phyloP scores from a whole-genome alignment of 164 flowering plant genomes.

The Macadamia tetraphylla region DNA sequence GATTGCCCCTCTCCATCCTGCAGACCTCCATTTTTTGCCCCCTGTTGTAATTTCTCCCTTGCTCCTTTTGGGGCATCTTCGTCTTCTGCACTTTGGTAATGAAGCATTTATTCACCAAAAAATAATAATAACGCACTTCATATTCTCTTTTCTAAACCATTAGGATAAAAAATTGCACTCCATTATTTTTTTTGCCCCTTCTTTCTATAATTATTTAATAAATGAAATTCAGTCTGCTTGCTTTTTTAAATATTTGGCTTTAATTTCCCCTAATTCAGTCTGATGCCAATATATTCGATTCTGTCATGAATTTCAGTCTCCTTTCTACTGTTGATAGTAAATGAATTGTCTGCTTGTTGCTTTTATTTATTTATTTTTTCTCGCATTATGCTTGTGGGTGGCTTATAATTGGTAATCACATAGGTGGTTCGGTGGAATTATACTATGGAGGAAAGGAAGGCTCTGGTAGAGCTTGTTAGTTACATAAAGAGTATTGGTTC shows the following conservation, averaged over 20 bases:
- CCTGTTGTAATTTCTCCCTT: no score
- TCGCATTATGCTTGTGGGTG: background rate
- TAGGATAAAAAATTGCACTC: no score
- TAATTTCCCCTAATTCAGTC: background rate
- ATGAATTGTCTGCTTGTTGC: background rate
- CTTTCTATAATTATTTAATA: no score
- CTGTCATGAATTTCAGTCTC: no score
- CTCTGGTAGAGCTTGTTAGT: slow-evolving; percentile 82
- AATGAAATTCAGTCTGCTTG: no score
- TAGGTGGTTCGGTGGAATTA: slow-evolving; percentile 95
- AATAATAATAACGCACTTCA: background rate
- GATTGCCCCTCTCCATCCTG: no score
- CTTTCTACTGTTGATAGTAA: background rate
- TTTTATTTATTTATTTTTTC: background rate
- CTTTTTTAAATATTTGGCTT: background rate
- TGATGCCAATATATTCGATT: background rate
- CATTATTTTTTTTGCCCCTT: no score
- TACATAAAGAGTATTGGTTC: slow-evolving; percentile 89
- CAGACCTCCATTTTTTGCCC: no score
- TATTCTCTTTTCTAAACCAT: no score
- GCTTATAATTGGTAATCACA: slow-evolving; percentile 9
- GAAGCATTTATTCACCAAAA: no score
- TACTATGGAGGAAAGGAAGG: slow-evolving; percentile 79
- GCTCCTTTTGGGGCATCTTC: no score
- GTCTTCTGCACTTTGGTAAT: no score